Evolutionary conservation across 2,329 filamentous ascomycete species (phyloP), one percentile per base, ranked within the genome.

Genomic region (Zymoseptoria tritici): DNA sequence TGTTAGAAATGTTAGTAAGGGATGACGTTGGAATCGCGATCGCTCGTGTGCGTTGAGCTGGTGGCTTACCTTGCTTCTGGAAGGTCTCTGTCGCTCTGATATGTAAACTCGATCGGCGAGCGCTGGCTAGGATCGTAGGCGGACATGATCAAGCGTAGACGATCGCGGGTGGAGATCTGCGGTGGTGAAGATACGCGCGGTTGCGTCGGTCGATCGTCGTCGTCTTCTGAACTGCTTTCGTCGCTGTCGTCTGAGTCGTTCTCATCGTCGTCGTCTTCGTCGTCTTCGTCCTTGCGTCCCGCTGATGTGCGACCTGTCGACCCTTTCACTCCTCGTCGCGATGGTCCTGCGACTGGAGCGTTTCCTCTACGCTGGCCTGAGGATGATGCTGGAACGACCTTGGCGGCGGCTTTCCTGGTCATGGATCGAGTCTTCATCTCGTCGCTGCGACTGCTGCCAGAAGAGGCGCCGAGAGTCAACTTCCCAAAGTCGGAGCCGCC

Each of bases 401-500:
- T 52, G 55, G 53, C 36, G 36, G 36, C 58, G 36, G 63, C 62
- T 22, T 50, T 60, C 50, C 60, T 63, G 16, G 60, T 61, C 11
- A 57, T 54, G 46, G 57, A 56, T 57, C 63, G 50, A 20, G 63
- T 66, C 31, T 55, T 58, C n/a, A 59, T 58, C 54, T 53, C 55
- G 51, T 52, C 54, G 54, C 58, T 57, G 29, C 55, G 19, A 22
- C 29, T 54, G 22, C 54, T 59, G 50, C 54, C n/a, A 42, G 36
- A 46, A n/a, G 52, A 29, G 21, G 21, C 56, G 20, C 24, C 46
- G 36, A 61, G 52, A 42, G 19, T 51, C 26, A 61, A 54, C 42
- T 62, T 62, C 58, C 58, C 63, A 9, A 66, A 29, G 4, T 62
- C 62, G 31, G 64, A 64, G 55, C 62, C 61, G 11, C 60, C 63